A percentile compares a stretch with the other conserved stretches of the same genome.
Evolutionary conservation across 129 eudicot species (phyloP).

Genomic region (Dittrichia graveolens): DNA sequence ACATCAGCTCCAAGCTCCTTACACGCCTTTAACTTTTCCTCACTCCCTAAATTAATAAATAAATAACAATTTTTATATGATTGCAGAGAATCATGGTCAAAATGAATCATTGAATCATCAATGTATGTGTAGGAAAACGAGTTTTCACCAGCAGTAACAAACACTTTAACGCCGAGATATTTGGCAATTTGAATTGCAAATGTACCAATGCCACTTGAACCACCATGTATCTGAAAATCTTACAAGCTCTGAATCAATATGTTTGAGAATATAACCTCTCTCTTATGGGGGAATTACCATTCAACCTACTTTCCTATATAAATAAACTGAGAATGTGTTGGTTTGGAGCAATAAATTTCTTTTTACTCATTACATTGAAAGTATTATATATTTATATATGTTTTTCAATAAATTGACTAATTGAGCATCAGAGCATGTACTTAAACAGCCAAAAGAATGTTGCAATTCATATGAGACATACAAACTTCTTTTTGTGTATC

Average conservation of each 20-base stretch:
- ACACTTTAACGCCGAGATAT: slow-evolving; percentile 68
- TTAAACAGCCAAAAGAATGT: neutral
- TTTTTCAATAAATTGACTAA: neutral
- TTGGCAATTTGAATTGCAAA: slow-evolving; percentile 96
- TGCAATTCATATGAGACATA: neutral
- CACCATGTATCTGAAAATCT: slow-evolving; percentile 83
- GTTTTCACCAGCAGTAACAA: slow-evolving; percentile 82
- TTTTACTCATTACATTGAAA: neutral
- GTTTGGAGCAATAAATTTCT: too few relatives aligned
- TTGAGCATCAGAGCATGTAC: too few relatives aligned
- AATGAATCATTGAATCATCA: slow-evolving; percentile 6
- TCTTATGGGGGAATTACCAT: neutral
- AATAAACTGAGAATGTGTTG: neutral
- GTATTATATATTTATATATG: neutral
- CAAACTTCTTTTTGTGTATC: slow-evolving; percentile 1
- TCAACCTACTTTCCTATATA: too few relatives aligned
- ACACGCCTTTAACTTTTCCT: slow-evolving; percentile 80
- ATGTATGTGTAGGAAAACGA: neutral
- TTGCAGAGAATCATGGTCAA: neutral
- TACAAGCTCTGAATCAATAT: slow-evolving; percentile 16
- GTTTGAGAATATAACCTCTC: neutral
- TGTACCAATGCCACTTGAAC: slow-evolving; percentile 97
- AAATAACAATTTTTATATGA: neutral
- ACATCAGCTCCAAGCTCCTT: slow-evolving; percentile 96
- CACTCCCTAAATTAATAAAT: slow-evolving; percentile 56